phyloP scores from a whole-genome alignment of 768 basidiomycete genomes.

The Termitomyces sp. region DNA sequence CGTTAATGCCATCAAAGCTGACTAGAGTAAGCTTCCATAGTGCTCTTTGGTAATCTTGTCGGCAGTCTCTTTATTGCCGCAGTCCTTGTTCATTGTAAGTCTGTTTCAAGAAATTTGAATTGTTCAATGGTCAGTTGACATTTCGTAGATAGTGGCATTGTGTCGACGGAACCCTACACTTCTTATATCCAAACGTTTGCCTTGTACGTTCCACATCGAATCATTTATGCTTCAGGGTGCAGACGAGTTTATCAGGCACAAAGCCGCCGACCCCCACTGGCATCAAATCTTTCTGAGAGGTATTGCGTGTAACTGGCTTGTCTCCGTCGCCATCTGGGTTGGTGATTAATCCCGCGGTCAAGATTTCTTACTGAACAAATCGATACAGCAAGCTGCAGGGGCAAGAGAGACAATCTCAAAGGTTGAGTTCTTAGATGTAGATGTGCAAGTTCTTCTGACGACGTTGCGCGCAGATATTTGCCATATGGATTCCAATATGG shows the following conservation, averaged over 20 bases:
- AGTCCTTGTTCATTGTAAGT: conserved; percentile 63
- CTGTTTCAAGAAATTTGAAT: background rate
- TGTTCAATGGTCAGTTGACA: background rate
- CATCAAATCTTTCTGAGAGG: conserved; percentile 71
- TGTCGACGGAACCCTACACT: conserved; percentile 55
- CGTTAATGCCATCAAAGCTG: background rate
- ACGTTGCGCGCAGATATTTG: conserved; percentile 42
- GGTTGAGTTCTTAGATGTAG: conserved; percentile 24
- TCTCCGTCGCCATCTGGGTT: conserved; percentile 72
- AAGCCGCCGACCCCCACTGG: conserved; percentile 64
- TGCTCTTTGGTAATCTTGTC: conserved; percentile 64
- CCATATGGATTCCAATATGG: conserved; percentile 76
- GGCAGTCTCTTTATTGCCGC: conserved; percentile 71
- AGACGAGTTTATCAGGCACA: conserved; percentile 37
- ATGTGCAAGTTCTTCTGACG: background rate
- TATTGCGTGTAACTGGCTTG: conserved; percentile 77
- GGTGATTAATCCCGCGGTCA: conserved; percentile 17
- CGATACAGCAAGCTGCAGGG: conserved; percentile 59
- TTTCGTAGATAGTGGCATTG: conserved; percentile 52
- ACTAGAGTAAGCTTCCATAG: conserved; percentile 29
- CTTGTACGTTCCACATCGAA: conserved; percentile 40
- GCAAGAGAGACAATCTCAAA: conserved; percentile 70
- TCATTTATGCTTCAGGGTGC: background rate
- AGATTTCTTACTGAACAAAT: background rate
- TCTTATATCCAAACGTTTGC: conserved; percentile 52